These are phyloP conservation scores for Eragrostis nindensis DNA, from an alignment of 176 grass and related monocot genomes.

Conservation along the genomic window DNA sequence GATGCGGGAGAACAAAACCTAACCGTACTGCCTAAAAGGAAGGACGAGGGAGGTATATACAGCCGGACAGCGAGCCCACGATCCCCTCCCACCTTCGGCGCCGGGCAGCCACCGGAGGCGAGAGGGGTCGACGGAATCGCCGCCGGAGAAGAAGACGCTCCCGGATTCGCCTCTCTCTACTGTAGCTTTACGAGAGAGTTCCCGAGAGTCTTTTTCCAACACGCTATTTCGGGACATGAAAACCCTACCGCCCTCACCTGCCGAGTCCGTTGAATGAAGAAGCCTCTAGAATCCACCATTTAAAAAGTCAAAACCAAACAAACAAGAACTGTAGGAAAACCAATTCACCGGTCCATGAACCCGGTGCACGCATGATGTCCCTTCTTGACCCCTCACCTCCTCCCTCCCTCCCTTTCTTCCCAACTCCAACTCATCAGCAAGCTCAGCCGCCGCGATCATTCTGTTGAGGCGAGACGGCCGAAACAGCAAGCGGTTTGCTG, in stretches of 20 bases:
- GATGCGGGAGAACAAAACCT: too few relatives aligned
- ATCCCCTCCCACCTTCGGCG: too few relatives aligned
- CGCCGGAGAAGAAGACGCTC: too few relatives aligned
- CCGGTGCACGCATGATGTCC: background rate
- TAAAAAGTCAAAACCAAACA: background rate
- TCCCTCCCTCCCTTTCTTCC: background rate
- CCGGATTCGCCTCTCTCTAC: too few relatives aligned
- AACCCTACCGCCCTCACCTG: background rate
- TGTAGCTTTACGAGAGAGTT: too few relatives aligned
- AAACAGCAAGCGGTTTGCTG: background rate
- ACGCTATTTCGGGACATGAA: background rate
- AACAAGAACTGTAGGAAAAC: background rate
- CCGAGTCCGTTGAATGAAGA: background rate
- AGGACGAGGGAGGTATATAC: too few relatives aligned
- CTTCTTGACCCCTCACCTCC: background rate
- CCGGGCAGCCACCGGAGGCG: too few relatives aligned
- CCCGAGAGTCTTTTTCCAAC: too few relatives aligned
- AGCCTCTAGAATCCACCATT: slow-evolving; percentile 7
- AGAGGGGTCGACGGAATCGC: too few relatives aligned
- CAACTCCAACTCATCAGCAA: slow-evolving; percentile 23
- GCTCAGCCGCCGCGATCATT: background rate
- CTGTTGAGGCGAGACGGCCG: background rate
- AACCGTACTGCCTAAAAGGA: too few relatives aligned
- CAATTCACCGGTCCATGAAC: slow-evolving; percentile 29
- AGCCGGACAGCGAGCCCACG: too few relatives aligned